Evolutionary conservation across 208 protist genomes (phyloP).

Genomic region (Naegleria lovaniensis): DNA sequence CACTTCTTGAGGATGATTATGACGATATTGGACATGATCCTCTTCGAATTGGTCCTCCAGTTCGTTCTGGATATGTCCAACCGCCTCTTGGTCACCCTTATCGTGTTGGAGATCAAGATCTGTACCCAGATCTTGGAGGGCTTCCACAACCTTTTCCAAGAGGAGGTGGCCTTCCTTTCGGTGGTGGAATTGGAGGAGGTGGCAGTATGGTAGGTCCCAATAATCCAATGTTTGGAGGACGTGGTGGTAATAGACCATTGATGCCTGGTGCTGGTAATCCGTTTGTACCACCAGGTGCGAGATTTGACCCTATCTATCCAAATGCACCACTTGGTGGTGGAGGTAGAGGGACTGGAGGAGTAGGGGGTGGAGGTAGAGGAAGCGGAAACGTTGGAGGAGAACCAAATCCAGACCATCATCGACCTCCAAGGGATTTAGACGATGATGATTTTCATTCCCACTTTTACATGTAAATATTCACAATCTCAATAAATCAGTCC

Average conservation of each 20-base stretch:
- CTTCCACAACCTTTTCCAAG: background rate
- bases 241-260: background rate
- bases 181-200: background rate
- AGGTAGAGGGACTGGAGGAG: background rate
- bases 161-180: background rate
- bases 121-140: background rate
- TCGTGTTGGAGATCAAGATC: background rate
- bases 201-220: background rate
- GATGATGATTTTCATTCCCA: background rate
- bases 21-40: background rate
- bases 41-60: background rate
- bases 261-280: background rate
- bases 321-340: background rate
- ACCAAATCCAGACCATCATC: background rate
- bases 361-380: background rate
- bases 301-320: slow-evolving; percentile 13
- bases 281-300: background rate
- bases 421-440: background rate
- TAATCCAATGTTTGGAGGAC: background rate
- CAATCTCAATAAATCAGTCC: too few relatives aligned
- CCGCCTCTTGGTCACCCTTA: background rate
- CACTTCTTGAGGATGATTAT: background rate
- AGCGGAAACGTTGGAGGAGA: background rate
- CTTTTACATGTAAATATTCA: background rate
- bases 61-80: background rate